Base-by-base conservation (phyloP, 177 flowering plant genomes). In the Vitis hybrid region DNA sequence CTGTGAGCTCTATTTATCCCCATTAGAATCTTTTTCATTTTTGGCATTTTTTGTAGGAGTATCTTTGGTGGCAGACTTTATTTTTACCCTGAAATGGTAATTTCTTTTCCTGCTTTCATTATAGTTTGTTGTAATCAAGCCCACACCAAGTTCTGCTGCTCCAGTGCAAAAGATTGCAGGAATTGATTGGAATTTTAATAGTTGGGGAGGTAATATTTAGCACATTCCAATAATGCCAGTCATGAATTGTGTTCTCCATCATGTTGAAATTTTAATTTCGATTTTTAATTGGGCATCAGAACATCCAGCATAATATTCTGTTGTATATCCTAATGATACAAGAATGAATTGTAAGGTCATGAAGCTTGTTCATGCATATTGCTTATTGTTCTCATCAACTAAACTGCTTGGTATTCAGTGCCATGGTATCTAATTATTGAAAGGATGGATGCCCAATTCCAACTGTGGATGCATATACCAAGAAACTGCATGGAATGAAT, bases 141-240 rank as follows among this genome's bases (percentile, higher is more conserved):
- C 55, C 21, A 3, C 64, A n/a, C 67, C 85, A 53, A 65, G 39
- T 72, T 64, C 80, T 16, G 79, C 70, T 21, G 14, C 59, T 1
- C 5, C n/a, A 15, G 81, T 52, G 69, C 77, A 61, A 22, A 80
- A 71, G 72, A 75, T 91, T 77, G 99, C 97, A 4, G 99, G 99
- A 65, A 87, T 93, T 68, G 97, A 93, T 80, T 95, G 99, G 99
- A 86, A 72, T 62, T 95, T 95, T 74, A 95, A 93, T 62, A 77
- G 94, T 66, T 95, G 95, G 92, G 99, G 98, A 60, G 99, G 98
- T 94, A 85, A 73, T 82, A 3, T 73, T 39, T 68, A 12, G 1
- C 31, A 19, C 60, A 60, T 29, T n/a, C 39, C 16, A 39, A 39
- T 39, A 39, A 39, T 39, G 45, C 8, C 45, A 39, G 8, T 39